A percentile compares a stretch with the other conserved stretches of the same genome.
phyloP scores from a whole-genome alignment of 306 rosid species.

The Casuarina cunninghamiana region DNA sequence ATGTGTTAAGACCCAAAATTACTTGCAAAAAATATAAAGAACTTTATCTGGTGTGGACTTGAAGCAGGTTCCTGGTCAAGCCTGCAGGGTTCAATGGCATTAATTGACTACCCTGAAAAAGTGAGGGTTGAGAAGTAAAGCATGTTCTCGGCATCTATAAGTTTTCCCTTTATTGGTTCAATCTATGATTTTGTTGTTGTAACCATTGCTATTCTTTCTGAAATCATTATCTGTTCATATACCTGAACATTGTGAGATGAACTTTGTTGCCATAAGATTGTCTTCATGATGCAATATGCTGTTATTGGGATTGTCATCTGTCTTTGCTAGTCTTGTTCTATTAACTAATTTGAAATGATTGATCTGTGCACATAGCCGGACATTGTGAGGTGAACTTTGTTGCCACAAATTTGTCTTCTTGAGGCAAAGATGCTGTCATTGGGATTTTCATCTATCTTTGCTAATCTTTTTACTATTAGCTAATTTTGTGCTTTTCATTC shows the following conservation, averaged over 20 bases:
- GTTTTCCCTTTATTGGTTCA: not conserved
- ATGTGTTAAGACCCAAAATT: not conserved
- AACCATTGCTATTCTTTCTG: not conserved
- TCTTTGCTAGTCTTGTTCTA: not conserved
- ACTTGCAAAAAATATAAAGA: not conserved
- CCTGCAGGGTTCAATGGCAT: not conserved
- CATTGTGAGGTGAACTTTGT: not conserved
- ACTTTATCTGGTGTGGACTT: not conserved
- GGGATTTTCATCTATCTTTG: not conserved
- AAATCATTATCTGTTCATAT: not conserved
- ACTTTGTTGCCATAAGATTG: not conserved
- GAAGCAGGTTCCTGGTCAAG: constrained; percentile 4
- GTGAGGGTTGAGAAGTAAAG: not conserved
- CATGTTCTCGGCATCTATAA: not conserved
- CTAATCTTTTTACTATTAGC: not conserved
- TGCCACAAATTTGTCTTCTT: not conserved
- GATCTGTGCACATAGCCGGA: not conserved
- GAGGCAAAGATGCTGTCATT: not conserved
- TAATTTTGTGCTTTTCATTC: not conserved
- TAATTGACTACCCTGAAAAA: not conserved
- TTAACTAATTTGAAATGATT: not conserved
- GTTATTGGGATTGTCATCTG: not conserved
- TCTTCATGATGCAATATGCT: not conserved
- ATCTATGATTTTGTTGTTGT: not conserved
- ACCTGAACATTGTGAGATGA: not conserved